Base-by-base conservation (phyloP, 345 rosid species). In the Ailanthus altissimus region DNA sequence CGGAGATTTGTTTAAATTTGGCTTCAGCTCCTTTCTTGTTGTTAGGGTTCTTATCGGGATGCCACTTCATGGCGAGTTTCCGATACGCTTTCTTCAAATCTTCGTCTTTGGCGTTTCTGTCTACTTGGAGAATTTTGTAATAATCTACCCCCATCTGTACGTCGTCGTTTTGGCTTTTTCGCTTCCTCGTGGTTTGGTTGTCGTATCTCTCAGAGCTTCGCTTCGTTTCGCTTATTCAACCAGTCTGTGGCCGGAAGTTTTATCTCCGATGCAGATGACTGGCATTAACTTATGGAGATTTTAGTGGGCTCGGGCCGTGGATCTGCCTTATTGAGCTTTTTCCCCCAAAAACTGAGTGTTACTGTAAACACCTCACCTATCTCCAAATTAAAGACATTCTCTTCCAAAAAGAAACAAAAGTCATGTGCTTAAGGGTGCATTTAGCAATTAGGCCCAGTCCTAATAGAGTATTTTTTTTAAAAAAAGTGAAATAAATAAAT, bases 51-150 rank as follows among this genome's bases (percentile, higher is more conserved):
- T 94, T 92, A 62, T 92, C 97, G 45, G 97, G 96, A 81, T 94
- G 97, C 97, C 95, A 91, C 43, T 90, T 93, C 97, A 93, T 93
- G 26, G 97, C 94, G n/a, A 91, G 93, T 81, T 91, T 93, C 26
- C 94, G 89, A 69, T 91, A 91, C 1, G 97, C 94, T 81, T 93
- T 93, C 89, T 93, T 93, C 83, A 93, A 83, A 85, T 93, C 97
- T 4, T 93, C 97, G 23, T 93, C 97, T 23, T 84, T 91, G 46
- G 94, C 91, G 61, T 50, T 82, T 10, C 97, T 88, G 83, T 93
- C 92, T 36, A 93, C 93, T 85, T 85, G 93, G 18, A 93, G 86
- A 60, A 91, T 60, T 81, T 88, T 91, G 90, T 93, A 93, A 77
- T 90, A 93, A 74, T 90, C 98, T 32, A 87, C 86, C 13, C 94